Conservation (phyloP, 768 basidiomycete species). For the Candolleomyces eurysporus region DNA sequence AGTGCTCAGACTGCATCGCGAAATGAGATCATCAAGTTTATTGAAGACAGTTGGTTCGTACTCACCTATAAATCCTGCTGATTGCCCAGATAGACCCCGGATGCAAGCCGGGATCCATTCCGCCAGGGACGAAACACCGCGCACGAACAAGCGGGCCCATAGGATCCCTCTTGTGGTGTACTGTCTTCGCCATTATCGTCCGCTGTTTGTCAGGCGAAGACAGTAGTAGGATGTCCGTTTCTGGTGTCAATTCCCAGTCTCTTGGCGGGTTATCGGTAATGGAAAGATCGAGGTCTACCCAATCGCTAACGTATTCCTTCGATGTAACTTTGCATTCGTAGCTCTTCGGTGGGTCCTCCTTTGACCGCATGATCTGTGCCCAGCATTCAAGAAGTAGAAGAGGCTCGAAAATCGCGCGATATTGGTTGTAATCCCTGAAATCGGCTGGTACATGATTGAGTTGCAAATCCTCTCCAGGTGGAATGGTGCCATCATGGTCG, state of each 20-base stretch:
- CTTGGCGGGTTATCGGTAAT: constrained; percentile 58
- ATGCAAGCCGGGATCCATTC: constrained; percentile 59
- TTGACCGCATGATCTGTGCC: constrained; percentile 80
- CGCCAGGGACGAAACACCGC: constrained; percentile 44
- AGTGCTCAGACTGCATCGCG: constrained; percentile 72
- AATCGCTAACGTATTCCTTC: constrained; percentile 75
- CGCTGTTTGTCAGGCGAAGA: constrained; percentile 52
- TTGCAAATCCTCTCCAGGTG: constrained; percentile 47
- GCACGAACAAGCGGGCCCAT: constrained; percentile 56
- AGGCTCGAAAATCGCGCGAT: constrained; percentile 77
- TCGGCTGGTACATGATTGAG: constrained; percentile 54
- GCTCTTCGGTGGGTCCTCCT: constrained; percentile 55
- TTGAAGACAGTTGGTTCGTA: background rate
- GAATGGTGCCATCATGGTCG: constrained; percentile 58
- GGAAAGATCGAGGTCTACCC: constrained; percentile 73
- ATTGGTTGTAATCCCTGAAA: constrained; percentile 66
- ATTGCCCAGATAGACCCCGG: constrained; percentile 70
- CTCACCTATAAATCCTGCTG: constrained; percentile 81
- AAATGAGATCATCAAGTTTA: background rate
- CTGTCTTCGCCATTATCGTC: constrained; percentile 66
- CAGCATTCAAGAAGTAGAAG: constrained; percentile 87
- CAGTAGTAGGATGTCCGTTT: constrained; percentile 85
- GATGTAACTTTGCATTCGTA: constrained; percentile 65
- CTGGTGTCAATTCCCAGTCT: constrained; percentile 67
- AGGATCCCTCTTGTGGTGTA: constrained; percentile 30